Conservation (phyloP, 2,329 filamentous ascomycete species). For the Xylaria digitata region DNA sequence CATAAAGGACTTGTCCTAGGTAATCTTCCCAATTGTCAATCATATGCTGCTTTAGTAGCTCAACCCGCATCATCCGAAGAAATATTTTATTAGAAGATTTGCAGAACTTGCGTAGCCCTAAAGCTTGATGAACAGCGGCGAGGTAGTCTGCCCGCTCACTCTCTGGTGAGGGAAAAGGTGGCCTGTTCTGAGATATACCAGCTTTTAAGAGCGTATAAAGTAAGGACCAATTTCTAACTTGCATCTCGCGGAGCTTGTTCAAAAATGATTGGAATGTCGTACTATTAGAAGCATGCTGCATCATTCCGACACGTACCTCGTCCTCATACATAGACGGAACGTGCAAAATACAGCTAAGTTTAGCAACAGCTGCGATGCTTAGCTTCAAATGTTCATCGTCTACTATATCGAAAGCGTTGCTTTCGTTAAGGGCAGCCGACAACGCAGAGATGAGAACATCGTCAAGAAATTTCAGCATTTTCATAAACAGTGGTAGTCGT, state of each 20-base stretch:
- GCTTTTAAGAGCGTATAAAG: constrained; percentile 85
- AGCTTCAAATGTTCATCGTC: constrained; percentile 81
- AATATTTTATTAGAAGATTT: constrained; percentile 88
- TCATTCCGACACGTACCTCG: constrained; percentile 81
- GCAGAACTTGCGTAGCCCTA: constrained; percentile 87
- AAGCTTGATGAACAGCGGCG: constrained; percentile 81
- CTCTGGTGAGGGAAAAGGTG: constrained; percentile 72
- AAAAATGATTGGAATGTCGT: constrained; percentile 67
- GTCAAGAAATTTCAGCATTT: constrained; percentile 82
- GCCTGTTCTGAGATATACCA: constrained; percentile 73
- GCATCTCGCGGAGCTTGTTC: constrained; percentile 84
- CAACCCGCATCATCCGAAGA: constrained; percentile 86
- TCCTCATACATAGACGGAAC: constrained; percentile 86
- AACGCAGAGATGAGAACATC: constrained; percentile 79
- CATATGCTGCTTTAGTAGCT: constrained; percentile 80
- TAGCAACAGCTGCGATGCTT: constrained; percentile 77
- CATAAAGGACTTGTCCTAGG: constrained; percentile 84
- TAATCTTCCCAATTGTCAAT: constrained; percentile 88
- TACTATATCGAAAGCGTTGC: constrained; percentile 81
- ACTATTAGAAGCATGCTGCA: constrained; percentile 68
- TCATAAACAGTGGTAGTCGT: constrained; percentile 77
- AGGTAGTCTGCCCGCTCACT: constrained; percentile 84
- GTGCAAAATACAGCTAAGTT: constrained; percentile 80
- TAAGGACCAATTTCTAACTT: constrained; percentile 87
- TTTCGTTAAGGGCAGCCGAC: constrained; percentile 74